These are phyloP conservation scores for Hippophae tibetana DNA, from an alignment of 306 rosid genomes.

Conservation along the genomic window DNA sequence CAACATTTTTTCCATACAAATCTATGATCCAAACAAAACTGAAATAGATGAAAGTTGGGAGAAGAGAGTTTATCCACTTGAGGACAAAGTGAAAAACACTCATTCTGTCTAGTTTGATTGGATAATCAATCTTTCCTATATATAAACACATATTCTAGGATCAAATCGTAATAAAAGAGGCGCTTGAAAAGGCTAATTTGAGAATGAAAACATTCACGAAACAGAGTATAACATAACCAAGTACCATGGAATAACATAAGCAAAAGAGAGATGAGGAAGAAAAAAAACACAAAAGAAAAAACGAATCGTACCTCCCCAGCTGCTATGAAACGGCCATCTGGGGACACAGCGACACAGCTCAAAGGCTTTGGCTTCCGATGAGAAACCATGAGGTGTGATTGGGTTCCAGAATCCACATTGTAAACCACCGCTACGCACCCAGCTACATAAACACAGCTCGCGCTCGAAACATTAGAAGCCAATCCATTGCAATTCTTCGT, in stretches of 20 bases:
- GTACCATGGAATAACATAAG: neutral
- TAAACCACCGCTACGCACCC: conserved; percentile 61
- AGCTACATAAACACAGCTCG: conserved; percentile 49
- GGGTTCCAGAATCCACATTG: conserved; percentile 39
- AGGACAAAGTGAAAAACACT: too few species aligned
- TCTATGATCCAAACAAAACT: too few species aligned
- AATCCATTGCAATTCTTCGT: conserved; percentile 48
- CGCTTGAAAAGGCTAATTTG: neutral
- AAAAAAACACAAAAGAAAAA: neutral
- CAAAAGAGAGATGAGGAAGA: neutral
- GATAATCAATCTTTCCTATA: neutral
- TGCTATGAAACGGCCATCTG: conserved; percentile 51
- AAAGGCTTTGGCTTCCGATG: conserved; percentile 50
- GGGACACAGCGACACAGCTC: conserved; percentile 59
- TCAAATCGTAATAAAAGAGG: neutral
- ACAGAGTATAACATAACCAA: neutral
- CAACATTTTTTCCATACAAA: too few species aligned
- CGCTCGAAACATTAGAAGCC: conserved; percentile 36
- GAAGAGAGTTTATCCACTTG: too few species aligned
- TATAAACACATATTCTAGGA: neutral
- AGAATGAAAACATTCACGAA: neutral
- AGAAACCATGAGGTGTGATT: conserved; percentile 55
- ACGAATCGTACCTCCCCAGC: conserved; percentile 59
- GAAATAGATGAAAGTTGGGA: too few species aligned
- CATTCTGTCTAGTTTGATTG: too few species aligned